phyloP scores from a whole-genome alignment of 75 land plant species.

The Gnetum montanum region DNA sequence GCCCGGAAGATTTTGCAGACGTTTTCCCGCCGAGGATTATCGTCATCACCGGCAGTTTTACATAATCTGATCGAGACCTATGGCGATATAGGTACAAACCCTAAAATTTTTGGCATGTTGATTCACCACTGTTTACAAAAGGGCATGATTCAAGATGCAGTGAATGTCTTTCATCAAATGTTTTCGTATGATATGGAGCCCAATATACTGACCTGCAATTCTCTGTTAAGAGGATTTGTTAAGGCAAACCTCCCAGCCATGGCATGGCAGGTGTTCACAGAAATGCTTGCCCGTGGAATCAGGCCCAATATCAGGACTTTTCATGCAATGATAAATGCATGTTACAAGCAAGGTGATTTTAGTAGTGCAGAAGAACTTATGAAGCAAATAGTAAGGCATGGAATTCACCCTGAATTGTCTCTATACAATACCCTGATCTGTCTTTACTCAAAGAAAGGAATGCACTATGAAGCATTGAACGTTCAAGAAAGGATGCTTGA shows the following conservation, averaged over 20 bases:
- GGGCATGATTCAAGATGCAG: conserved; percentile 37
- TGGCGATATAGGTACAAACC: conserved; percentile 18
- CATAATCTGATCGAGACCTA: conserved; percentile 12
- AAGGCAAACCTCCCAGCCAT: conserved; percentile 30
- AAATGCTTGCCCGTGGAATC: conserved; percentile 32
- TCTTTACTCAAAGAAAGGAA: conserved; percentile 41
- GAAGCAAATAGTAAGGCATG: conserved; percentile 38
- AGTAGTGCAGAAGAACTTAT: conserved; percentile 34
- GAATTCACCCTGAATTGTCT: conserved; percentile 33
- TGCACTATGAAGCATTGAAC: conserved; percentile 53
- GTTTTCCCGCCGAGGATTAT: conserved; percentile 19
- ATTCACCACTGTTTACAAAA: conserved; percentile 28
- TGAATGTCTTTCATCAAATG: conserved; percentile 48
- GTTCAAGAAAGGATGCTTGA: conserved; percentile 48
- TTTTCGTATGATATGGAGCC: conserved; percentile 22
- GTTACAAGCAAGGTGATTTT: conserved; percentile 39
- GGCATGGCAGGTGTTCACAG: conserved; percentile 39
- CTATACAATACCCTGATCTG: conserved; percentile 56
- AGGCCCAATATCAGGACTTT: conserved; percentile 32
- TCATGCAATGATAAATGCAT: conserved; percentile 54
- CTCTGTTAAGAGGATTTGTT: conserved; percentile 33
- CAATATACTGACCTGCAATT: conserved; percentile 42
- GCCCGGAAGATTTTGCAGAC: conserved; percentile 41
- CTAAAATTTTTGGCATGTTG: conserved; percentile 47
- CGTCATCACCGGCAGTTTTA: conserved; percentile 39